Base-by-base conservation (phyloP, 371 early-diverging fungal genomes). In the Chytridium lagenaria region DNA sequence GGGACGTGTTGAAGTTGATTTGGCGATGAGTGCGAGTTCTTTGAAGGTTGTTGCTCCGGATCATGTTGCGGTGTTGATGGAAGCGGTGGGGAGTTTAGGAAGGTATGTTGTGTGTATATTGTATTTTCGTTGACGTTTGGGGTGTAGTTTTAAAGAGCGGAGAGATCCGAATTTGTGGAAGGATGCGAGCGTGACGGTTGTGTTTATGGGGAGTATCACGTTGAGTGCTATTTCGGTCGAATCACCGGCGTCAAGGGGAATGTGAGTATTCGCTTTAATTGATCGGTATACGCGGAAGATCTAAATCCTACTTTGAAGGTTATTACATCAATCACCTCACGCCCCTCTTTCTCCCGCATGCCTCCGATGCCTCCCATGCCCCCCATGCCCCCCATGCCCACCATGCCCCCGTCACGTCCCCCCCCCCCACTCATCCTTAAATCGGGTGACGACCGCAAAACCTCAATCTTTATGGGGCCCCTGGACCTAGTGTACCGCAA, bases 371-470 rank as follows among this genome's bases (percentile, higher is more conserved):
- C 7, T 44, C 44, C 44, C 44, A 7, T 44, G 7, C 57, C 57
- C 7, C 34, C 61, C 15, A 3, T 23, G 7, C 30, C 34, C 19
- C 34, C 30, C 30, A 16, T 10, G 15, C 7, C 3, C 34, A 10
- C 26, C 37, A 10, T 15, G 37, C 30, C 61, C 36, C 61, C 30
- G 12, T 5, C 7, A 10, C 12, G 5, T 5, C 5, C 5, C 55
- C 16, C 33, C 23, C 66, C 66, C 19, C 66, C 66, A 38, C 5
- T 28, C 15, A 66, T 66, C 44, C 66, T 66, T 19, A 66, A 66
- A 40, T 38, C 66, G 16, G 66, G 66, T n/a, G 66, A 66, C 12
- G 66, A 66, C 15, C 66, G 66, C 44, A 23, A 26, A 30, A 38
- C 30, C 12, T 66, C 44, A 5, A 19, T 40, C n/a, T 37, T 38